A percentile compares a stretch with the other conserved stretches of the same genome.
Evolutionary conservation across 1,284 basidiomycete genomes (phyloP).

Genomic region (Puccinia horiana): DNA sequence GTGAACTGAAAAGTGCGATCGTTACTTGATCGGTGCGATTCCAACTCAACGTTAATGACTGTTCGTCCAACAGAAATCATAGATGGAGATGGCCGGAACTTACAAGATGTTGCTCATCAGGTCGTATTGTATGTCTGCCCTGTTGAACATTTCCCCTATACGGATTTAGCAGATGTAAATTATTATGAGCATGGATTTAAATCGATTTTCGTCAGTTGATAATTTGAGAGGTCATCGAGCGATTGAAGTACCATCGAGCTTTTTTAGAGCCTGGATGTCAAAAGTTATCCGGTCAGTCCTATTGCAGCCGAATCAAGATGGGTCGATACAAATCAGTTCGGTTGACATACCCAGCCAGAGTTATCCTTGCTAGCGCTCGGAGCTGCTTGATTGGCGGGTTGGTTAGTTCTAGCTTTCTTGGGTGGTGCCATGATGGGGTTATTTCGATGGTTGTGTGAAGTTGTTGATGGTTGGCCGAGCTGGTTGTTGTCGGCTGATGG

Average conservation of each 20-base stretch:
- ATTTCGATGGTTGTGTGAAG: not conserved
- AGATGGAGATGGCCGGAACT: slow-evolving; percentile 12
- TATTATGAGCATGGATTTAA: not conserved
- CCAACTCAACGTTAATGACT: not conserved
- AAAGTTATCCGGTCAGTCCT: not conserved
- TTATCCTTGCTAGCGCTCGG: slow-evolving; percentile 36
- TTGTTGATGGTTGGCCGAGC: not conserved
- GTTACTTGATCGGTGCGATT: slow-evolving; percentile 11
- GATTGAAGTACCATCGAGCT: slow-evolving; percentile 39
- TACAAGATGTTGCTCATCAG: slow-evolving; percentile 50
- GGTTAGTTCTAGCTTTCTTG: slow-evolving; percentile 39
- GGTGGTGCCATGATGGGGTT: slow-evolving; percentile 34
- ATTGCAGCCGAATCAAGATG: not conserved
- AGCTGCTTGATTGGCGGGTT: slow-evolving; percentile 13
- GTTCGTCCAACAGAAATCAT: not conserved
- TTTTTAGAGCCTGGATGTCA: slow-evolving; percentile 38
- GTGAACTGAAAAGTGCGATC: slow-evolving; percentile 50
- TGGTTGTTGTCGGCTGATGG: too few relatives aligned
- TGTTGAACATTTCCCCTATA: slow-evolving; percentile 49
- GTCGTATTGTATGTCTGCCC: slow-evolving; percentile 49
- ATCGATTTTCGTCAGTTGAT: not conserved
- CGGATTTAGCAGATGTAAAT: not conserved
- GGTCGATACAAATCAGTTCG: not conserved
- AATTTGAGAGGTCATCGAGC: not conserved
- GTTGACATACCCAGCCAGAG: slow-evolving; percentile 39